phyloP scores from a whole-genome alignment of 164 flowering plant genomes.

The Dillenia suffruticosa region DNA sequence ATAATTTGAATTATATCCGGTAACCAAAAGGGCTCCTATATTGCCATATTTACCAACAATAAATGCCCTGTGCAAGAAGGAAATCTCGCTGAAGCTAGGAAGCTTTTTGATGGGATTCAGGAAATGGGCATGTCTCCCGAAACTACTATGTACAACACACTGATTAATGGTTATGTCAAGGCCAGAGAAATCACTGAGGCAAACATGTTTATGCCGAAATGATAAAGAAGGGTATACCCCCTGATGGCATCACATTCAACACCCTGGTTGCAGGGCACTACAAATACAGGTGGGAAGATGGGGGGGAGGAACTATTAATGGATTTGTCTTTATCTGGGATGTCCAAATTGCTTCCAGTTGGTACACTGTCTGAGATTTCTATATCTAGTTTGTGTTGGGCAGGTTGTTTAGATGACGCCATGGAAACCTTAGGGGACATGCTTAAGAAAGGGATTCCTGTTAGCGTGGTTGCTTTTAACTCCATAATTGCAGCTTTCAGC shows the following conservation, averaged over 20 bases:
- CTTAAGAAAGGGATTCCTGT: conserved; percentile 68
- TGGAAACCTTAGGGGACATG: conserved; percentile 40
- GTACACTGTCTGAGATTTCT: conserved; percentile 40
- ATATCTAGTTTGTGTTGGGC: conserved; percentile 76
- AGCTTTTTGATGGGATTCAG: conserved; percentile 37
- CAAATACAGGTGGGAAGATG: conserved; percentile 61
- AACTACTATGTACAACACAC: conserved; percentile 46
- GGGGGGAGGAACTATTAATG: conserved; percentile 42
- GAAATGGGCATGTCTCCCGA: conserved; percentile 46
- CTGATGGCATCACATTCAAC: conserved; percentile 73
- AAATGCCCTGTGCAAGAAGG: conserved; percentile 77
- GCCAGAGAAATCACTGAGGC: conserved; percentile 66
- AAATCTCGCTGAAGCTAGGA: conserved; percentile 61
- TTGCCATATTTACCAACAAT: too few relatives aligned
- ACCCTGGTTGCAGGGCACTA: conserved; percentile 59
- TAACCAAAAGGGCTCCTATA: too few relatives aligned
- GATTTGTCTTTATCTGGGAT: conserved; percentile 23
- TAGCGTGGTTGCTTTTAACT: conserved; percentile 68
- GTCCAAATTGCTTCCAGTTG: conserved; percentile 32
- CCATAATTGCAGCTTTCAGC: conserved; percentile 73
- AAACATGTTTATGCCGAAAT: conserved; percentile 56
- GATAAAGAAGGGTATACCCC: conserved; percentile 50
- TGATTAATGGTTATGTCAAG: conserved; percentile 82
- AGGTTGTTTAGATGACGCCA: conserved; percentile 64
- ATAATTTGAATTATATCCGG: too few relatives aligned